Evolutionary conservation across 148 eudicot genomes (phyloP).

Genomic region (Persicaria tinctoria): DNA sequence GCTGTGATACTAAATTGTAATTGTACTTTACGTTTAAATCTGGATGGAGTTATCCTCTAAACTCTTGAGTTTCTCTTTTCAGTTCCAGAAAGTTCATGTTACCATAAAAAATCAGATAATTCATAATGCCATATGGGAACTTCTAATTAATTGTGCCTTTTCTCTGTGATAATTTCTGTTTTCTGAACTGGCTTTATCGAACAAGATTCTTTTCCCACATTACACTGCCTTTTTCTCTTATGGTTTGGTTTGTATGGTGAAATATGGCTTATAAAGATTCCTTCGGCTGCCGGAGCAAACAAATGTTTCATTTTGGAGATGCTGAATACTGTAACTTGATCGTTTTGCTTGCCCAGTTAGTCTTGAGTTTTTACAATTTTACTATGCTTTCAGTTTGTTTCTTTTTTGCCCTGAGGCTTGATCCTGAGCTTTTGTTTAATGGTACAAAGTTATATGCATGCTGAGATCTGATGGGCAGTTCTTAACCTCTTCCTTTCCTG

Average conservation of each 20-base stretch:
- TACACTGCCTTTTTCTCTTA: background rate
- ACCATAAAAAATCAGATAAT: background rate
- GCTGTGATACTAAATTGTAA: background rate
- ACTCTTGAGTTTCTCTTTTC: background rate
- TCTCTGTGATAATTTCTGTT: background rate
- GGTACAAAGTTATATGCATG: background rate
- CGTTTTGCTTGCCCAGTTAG: too few relatives aligned
- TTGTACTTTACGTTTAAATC: background rate
- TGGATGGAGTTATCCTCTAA: background rate
- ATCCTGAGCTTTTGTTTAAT: background rate
- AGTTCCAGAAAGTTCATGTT: background rate
- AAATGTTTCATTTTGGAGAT: background rate
- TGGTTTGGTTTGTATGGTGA: background rate
- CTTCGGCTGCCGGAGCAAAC: background rate
- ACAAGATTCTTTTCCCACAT: background rate
- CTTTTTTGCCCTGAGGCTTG: too few relatives aligned
- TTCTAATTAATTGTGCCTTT: background rate
- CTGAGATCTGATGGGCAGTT: background rate
- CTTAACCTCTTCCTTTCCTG: background rate
- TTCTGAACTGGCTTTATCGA: background rate
- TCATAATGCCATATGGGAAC: background rate
- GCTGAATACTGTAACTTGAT: too few relatives aligned
- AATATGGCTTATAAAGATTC: background rate
- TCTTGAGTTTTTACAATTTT: too few relatives aligned
- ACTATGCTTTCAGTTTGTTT: too few relatives aligned